phyloP scores from a whole-genome alignment of 2,329 filamentous ascomycete species.

The Pseudogymnoascus sp. region DNA sequence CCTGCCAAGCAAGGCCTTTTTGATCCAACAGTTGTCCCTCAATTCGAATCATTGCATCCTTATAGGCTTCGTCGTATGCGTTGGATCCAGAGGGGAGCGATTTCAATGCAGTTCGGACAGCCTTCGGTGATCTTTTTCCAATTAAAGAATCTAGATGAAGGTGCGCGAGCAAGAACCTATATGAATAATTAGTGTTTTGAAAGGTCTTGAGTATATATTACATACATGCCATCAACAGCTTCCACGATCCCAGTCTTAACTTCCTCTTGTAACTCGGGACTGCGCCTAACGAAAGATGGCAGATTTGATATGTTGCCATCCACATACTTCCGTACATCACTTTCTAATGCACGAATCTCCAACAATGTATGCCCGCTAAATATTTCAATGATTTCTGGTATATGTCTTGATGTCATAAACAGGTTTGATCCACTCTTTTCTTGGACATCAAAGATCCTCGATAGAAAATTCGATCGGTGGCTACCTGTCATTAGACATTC shows the following conservation, averaged over 20 bases:
- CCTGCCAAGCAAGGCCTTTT: constrained; percentile 27
- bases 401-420: constrained; percentile 32
- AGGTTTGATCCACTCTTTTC: constrained; percentile 21
- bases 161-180: constrained; percentile 34
- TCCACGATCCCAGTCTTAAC: constrained; percentile 22
- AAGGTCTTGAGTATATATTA: neutral
- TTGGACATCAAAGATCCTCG: constrained; percentile 24
- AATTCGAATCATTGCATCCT: constrained; percentile 31
- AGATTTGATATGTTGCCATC: constrained; percentile 22
- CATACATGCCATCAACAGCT: constrained; percentile 31
- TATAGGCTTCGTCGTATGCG: constrained; percentile 18
- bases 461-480: neutral
- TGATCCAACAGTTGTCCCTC: constrained; percentile 25
- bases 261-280: constrained; percentile 21
- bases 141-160: constrained; percentile 30
- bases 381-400: constrained; percentile 22
- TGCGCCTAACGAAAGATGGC: constrained; percentile 18
- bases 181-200: constrained; percentile 7
- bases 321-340: constrained; percentile 30
- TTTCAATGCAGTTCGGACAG: constrained; percentile 27
- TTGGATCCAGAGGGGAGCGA: constrained; percentile 25
- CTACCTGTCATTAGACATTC: constrained; percentile 15
- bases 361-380: constrained; percentile 21
- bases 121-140: constrained; percentile 25
- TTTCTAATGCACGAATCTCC: constrained; percentile 29